Conservation (phyloP, 169 alveolate genomes). For the Miamiensis avidus region DNA sequence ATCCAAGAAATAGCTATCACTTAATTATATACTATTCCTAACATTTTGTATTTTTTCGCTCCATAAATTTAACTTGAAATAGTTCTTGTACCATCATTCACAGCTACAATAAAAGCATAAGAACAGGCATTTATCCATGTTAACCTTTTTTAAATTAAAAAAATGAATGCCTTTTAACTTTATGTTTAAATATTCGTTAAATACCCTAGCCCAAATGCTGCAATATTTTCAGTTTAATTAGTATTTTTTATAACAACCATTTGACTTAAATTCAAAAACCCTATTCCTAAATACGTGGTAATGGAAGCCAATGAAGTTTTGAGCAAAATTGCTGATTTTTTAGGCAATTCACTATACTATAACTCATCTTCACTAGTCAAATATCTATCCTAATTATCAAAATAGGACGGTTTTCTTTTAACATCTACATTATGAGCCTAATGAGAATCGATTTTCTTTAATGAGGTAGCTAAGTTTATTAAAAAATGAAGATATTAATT, state of each 20-base stretch:
- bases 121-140: background rate
- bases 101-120: background rate
- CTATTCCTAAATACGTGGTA: background rate
- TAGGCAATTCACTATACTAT: background rate
- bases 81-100: background rate
- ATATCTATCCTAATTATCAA: background rate
- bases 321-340: background rate
- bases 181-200: background rate
- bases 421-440: background rate
- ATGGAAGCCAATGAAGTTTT: background rate
- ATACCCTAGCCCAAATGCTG: background rate
- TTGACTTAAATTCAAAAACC: background rate
- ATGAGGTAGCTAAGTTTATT: too few relatives aligned
- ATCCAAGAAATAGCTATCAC: background rate
- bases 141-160: background rate
- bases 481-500: too few relatives aligned
- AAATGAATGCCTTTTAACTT: too few relatives aligned
- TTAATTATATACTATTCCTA: background rate
- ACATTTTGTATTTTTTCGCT: background rate
- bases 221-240: background rate
- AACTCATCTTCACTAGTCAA: background rate
- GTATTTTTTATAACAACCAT: background rate
- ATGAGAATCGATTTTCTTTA: background rate
- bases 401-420: background rate
- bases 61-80: background rate